phyloP scores from a whole-genome alignment of 2,329 filamentous ascomycete genomes.

The Fusarium irregulare region DNA sequence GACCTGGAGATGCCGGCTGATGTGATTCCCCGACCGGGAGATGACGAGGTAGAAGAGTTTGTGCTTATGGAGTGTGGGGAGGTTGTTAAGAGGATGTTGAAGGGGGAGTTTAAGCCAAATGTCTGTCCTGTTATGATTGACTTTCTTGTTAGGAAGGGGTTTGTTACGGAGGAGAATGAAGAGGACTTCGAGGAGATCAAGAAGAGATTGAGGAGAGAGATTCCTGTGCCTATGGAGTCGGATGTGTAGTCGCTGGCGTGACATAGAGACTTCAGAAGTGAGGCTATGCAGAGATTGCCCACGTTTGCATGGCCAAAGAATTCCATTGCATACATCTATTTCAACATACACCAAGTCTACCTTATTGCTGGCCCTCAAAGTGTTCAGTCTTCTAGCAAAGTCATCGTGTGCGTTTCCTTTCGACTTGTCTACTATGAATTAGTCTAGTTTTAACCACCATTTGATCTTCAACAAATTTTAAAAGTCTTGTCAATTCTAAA shows the following conservation, averaged over 20 bases:
- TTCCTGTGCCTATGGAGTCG: constrained; percentile 55
- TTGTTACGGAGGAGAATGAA: constrained; percentile 79
- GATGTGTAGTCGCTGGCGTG: constrained; percentile 14
- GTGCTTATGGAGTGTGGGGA: constrained; percentile 70
- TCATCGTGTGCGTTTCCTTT: not conserved
- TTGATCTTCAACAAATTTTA: too few species aligned
- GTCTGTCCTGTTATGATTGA: constrained; percentile 82
- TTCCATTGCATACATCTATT: accelerated
- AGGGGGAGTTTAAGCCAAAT: constrained; percentile 86
- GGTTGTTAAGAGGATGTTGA: constrained; percentile 70
- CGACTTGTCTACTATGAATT: too few species aligned
- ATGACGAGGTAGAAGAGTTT: constrained; percentile 84
- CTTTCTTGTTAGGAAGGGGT: constrained; percentile 82
- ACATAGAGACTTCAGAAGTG: not conserved
- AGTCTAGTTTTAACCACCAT: too few species aligned
- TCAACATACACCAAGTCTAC: not conserved
- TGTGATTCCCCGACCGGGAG: constrained; percentile 73
- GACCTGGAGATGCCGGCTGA: constrained; percentile 74
- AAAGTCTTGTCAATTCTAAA: too few species aligned
- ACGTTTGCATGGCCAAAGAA: not conserved
- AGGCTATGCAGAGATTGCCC: not conserved
- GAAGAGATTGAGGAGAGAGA: constrained; percentile 55
- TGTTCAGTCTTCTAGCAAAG: not conserved
- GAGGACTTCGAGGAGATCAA: constrained; percentile 76
- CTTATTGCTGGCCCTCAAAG: accelerated